Base-by-base conservation (phyloP, 148 eudicot species). In the Nepenthes gracilis region DNA sequence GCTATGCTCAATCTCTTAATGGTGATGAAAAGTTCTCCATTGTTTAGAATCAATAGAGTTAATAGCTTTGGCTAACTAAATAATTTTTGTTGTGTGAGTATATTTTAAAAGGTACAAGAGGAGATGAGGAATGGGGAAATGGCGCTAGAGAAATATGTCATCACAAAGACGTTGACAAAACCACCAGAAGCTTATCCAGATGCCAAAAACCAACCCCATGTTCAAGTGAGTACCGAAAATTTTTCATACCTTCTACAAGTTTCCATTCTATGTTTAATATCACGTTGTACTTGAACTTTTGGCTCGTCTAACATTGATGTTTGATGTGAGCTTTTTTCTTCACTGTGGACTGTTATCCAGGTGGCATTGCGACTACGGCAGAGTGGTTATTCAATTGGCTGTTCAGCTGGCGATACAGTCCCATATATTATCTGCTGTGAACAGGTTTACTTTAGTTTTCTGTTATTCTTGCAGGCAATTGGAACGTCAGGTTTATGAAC, bases 321-420 rank as follows among this genome's bases (percentile, higher is more conserved):
- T 32, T 2, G 6, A 9, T 9, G 12, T 55, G 61, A 14, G 54
- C 43, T 10, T 37, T 66, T 33, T 1, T 2, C 54, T 51, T 72
- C 66, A 6, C 53, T 33, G 36, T 59, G 60, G 13, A 1, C 53
- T 53, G 57, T 54, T 70, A 10, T 68, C 34, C 55, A 93, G 99
- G 97, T 93, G 63, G 99, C 99, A 77, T 79, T 93, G 47, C 77
- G 99, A 64, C 68, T 82, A 74, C 86, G 85, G 72, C 84, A 76
- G 65, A 83, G 61, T 73, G 99, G 99, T 67, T 72, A 89, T 69
- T 67, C 84, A 23, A 45, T 77, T 75, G 99, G 95, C 68, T 93
- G 96, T 72, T 80, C 95, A 67, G 85, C 95, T 61, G 99, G 99
- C 13, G 99, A 93, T 73, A 89, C 97, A n/a, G 99, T 93, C 69